phyloP scores from a whole-genome alignment of 306 rosid species.

The Gynostemma pentaphyllum region DNA sequence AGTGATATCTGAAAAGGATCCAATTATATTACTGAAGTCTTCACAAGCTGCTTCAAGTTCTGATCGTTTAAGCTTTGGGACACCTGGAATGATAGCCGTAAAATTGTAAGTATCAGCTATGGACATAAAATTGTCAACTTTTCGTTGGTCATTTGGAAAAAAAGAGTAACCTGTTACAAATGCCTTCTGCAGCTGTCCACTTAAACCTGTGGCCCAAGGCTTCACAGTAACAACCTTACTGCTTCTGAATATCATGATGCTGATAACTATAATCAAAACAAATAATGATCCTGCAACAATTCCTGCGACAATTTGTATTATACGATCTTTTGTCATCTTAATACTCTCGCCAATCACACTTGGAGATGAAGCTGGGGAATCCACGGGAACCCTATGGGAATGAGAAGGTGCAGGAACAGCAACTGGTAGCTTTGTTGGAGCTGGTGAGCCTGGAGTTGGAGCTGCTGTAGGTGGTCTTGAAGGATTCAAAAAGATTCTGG shows the following conservation, averaged over 20 bases:
- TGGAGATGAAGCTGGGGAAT: slow-evolving; percentile 33
- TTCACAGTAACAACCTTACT: slow-evolving; percentile 61
- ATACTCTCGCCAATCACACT: slow-evolving; percentile 13
- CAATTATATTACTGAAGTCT: slow-evolving; percentile 88
- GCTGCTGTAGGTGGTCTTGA: slow-evolving; percentile 9
- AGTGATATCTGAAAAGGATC: slow-evolving; percentile 40
- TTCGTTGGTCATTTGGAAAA: background rate
- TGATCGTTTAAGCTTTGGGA: slow-evolving; percentile 66
- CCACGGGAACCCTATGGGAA: slow-evolving; percentile 19
- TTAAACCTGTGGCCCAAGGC: slow-evolving; percentile 94
- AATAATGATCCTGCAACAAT: slow-evolving; percentile 39
- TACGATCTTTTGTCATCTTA: slow-evolving; percentile 20
- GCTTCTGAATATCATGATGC: slow-evolving; percentile 35
- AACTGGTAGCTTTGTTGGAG: slow-evolving; percentile 25
- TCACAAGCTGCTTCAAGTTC: slow-evolving; percentile 84
- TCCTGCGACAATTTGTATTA: slow-evolving; percentile 29
- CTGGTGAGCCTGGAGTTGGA: slow-evolving; percentile 11
- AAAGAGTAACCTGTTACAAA: slow-evolving; percentile 51
- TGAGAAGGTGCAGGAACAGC: slow-evolving; percentile 15
- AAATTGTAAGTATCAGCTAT: background rate
- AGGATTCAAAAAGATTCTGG: slow-evolving; percentile 16
- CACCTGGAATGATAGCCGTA: slow-evolving; percentile 34
- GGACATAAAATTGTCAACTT: background rate
- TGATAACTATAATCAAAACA: slow-evolving; percentile 26
- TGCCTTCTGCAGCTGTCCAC: slow-evolving; percentile 94